These are phyloP conservation scores for Dalbergia cultrata DNA, from an alignment of 306 rosid species.

Conservation along the genomic window DNA sequence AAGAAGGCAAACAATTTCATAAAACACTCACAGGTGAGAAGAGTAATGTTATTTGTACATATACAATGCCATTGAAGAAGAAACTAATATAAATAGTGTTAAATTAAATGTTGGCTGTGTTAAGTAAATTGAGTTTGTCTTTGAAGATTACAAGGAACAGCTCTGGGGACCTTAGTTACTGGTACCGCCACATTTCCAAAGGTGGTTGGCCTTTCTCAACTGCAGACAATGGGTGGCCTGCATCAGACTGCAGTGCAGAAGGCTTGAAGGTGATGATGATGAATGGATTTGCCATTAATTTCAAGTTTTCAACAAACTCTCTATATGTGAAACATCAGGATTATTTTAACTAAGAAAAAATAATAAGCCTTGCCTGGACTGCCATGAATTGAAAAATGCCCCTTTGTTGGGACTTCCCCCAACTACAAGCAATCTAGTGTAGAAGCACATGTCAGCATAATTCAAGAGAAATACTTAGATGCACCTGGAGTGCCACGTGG, in stretches of 20 bases:
- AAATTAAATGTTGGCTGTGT: conserved; percentile 13
- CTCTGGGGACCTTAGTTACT: conserved; percentile 49
- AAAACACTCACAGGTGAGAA: conserved; percentile 62
- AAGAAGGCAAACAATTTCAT: conserved; percentile 68
- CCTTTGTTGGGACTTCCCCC: too few relatives aligned
- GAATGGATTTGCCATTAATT: not conserved
- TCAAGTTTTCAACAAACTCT: not conserved
- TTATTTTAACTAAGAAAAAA: not conserved
- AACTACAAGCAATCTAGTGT: too few relatives aligned
- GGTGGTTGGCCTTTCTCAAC: conserved; percentile 92
- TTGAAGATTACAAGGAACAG: conserved; percentile 57
- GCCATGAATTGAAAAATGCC: too few relatives aligned
- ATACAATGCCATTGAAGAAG: not conserved
- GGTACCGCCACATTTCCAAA: conserved; percentile 74
- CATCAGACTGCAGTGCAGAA: conserved; percentile 80
- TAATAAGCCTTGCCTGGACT: not conserved
- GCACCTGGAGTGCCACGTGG: too few relatives aligned
- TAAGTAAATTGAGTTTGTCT: not conserved
- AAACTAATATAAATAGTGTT: not conserved
- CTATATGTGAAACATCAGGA: not conserved
- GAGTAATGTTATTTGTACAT: not conserved
- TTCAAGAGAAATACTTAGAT: too few relatives aligned
- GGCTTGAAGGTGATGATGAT: conserved; percentile 63
- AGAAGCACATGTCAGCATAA: too few relatives aligned
- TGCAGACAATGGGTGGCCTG: conserved; percentile 75